These are phyloP conservation scores for Penicillium goetzii DNA, from an alignment of 495 filamentous ascomycete species.

Conservation along the genomic window DNA sequence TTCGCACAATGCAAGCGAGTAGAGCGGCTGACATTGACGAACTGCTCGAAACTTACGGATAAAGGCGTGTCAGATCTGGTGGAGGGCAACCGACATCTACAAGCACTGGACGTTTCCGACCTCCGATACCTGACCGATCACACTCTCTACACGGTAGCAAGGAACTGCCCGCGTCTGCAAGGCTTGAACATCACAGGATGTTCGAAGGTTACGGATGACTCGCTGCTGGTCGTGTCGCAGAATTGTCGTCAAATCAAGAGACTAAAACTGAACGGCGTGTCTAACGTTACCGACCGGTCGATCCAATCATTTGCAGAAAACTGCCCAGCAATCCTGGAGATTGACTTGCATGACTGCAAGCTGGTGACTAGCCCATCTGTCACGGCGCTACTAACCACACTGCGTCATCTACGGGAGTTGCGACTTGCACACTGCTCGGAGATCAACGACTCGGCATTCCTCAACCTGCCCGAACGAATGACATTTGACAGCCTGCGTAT, in stretches of 20 bases:
- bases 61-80: constrained; percentile 78
- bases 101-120: constrained; percentile 89
- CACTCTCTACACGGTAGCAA: constrained; percentile 78
- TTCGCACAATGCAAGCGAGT: constrained; percentile 85
- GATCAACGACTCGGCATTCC: constrained; percentile 83
- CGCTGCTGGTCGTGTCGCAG: constrained; percentile 78
- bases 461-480: constrained; percentile 69
- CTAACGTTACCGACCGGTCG: constrained; percentile 74
- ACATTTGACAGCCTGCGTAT: constrained; percentile 88
- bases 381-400: constrained; percentile 72
- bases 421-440: constrained; percentile 81
- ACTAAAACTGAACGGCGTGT: constrained; percentile 91
- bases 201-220: constrained; percentile 80
- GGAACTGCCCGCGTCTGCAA: constrained; percentile 81
- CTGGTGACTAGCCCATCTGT: constrained; percentile 79
- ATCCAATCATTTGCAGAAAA: constrained; percentile 83
- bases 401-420: constrained; percentile 83
- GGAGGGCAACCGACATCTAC: constrained; percentile 74
- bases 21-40: constrained; percentile 91
- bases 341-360: constrained; percentile 88
- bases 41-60: constrained; percentile 85
- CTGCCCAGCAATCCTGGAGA: constrained; percentile 92
- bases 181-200: constrained; percentile 93
- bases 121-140: constrained; percentile 78
- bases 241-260: constrained; percentile 87